A percentile compares a stretch with the other conserved stretches of the same genome.
These are phyloP conservation scores for Lipomyces spencermartinsiae DNA, from an alignment of 805 yeast genomes.

Conservation along the genomic window DNA sequence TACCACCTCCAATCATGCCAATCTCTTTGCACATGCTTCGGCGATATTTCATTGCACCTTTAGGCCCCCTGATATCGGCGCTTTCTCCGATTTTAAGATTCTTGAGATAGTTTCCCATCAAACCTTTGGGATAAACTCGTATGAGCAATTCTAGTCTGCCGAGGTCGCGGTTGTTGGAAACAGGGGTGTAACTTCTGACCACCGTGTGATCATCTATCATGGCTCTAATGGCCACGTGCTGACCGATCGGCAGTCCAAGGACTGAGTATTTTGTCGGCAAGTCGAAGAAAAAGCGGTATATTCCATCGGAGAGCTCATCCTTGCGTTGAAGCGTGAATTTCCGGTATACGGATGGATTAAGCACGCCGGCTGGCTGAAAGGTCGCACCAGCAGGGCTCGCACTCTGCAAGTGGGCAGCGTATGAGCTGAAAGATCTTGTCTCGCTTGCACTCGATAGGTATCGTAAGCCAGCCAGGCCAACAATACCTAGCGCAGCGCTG, in stretches of 20 bases:
- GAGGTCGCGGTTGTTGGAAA: conserved; percentile 69
- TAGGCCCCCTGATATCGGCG: no score
- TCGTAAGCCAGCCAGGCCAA: not conserved
- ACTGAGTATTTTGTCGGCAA: conserved; percentile 74
- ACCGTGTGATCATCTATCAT: conserved; percentile 36
- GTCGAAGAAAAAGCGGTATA: conserved; percentile 54
- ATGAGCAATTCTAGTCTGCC: conserved; percentile 63
- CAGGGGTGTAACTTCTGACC: conserved; percentile 78
- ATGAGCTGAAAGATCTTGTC: not conserved
- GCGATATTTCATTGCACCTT: no score
- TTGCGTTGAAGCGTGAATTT: not conserved
- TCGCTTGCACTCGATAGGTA: no score
- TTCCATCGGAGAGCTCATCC: not conserved
- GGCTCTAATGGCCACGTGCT: conserved; percentile 82
- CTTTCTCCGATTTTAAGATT: not conserved
- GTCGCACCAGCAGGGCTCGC: not conserved
- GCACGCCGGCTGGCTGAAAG: not conserved
- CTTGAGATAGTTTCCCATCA: not conserved
- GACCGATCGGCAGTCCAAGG: conserved; percentile 91
- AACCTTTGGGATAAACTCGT: not conserved
- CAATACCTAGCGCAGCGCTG: not conserved
- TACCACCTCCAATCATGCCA: no score
- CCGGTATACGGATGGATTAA: not conserved
- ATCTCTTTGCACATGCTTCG: no score
- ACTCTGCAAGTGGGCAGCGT: not conserved